A percentile compares a stretch with the other conserved stretches of the same genome.
phyloP scores from a whole-genome alignment of 1,284 basidiomycete genomes.

The Boletus chippewaensis region DNA sequence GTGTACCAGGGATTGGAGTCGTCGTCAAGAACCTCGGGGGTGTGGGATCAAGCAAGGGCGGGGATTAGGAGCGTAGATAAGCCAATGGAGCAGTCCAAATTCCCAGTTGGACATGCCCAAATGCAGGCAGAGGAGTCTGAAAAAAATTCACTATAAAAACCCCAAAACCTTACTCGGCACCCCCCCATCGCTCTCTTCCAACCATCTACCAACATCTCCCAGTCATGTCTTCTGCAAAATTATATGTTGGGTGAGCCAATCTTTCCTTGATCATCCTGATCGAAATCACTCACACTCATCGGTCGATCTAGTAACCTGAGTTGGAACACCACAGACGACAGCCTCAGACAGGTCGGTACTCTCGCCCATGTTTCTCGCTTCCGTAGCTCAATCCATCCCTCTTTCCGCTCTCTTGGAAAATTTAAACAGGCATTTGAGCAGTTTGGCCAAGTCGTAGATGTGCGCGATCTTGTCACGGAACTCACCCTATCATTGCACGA shows the following conservation, averaged over 20 bases:
- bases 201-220: conserved; percentile 2
- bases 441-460: conserved; percentile 65
- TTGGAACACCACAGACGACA: conserved; percentile 88
- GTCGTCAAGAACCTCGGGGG: background rate
- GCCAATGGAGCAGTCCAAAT: background rate
- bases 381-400: conserved; percentile 18
- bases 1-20: conserved; percentile 1
- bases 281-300: conserved; percentile 18
- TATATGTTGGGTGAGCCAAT: conserved; percentile 77
- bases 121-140: conserved; percentile 33
- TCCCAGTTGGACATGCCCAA: conserved; percentile 19
- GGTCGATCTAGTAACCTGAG: conserved; percentile 60
- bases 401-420: background rate
- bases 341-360: conserved; percentile 70
- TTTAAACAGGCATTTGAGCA: conserved; percentile 55
- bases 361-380: conserved; percentile 27
- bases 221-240: conserved; percentile 61
- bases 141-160: conserved; percentile 31
- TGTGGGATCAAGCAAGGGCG: background rate
- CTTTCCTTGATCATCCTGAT: conserved; percentile 21
- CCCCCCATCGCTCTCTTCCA: conserved; percentile 15
- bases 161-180: conserved; percentile 20
- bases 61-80: conserved; percentile 17
- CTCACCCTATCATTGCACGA: conserved; percentile 34
- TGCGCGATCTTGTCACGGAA: conserved; percentile 47